Evolutionary conservation across 2,329 filamentous ascomycete species (phyloP).

Genomic region (Verruconis gallopava): DNA sequence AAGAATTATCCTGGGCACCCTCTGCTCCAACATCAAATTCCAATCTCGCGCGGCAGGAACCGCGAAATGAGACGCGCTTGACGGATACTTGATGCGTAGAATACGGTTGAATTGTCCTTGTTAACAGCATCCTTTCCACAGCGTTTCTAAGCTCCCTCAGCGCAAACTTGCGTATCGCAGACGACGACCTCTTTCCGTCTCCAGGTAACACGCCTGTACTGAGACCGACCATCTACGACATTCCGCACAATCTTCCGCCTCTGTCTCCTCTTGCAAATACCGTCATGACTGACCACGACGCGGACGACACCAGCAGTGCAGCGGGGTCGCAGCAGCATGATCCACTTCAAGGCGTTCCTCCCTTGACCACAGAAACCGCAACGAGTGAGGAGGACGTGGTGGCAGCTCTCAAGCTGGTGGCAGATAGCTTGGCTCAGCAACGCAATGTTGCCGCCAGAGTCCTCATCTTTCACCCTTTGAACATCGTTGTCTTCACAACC

Average conservation of each 20-base stretch:
- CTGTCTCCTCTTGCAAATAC: constrained; percentile 22
- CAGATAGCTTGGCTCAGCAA: constrained; percentile 74
- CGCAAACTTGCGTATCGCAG: constrained; percentile 59
- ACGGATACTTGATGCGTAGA: too few relatives aligned
- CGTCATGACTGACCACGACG: constrained; percentile 18
- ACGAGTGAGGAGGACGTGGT: constrained; percentile 45
- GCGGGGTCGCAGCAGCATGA: constrained; percentile 16
- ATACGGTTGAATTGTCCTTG: too few relatives aligned
- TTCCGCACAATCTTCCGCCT: constrained; percentile 27
- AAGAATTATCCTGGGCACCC: too few relatives aligned
- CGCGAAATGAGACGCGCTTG: too few relatives aligned
- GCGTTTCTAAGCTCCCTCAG: constrained; percentile 75
- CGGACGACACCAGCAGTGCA: constrained; percentile 15
- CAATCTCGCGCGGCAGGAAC: too few relatives aligned
- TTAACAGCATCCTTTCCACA: too few relatives aligned
- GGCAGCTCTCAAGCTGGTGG: constrained; percentile 58
- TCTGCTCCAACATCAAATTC: too few relatives aligned
- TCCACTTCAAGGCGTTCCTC: constrained; percentile 27
- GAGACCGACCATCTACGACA: constrained; percentile 1
- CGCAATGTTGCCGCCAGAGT: constrained; percentile 51
- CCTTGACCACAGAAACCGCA: constrained; percentile 47
- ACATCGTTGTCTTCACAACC: constrained; percentile 28
- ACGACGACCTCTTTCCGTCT: constrained; percentile 21
- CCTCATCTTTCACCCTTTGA: constrained; percentile 49
- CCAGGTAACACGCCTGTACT: constrained; percentile 10